Evolutionary conservation across 1,284 basidiomycete genomes (phyloP).

Genomic region (Anthracocystis walkeri): DNA sequence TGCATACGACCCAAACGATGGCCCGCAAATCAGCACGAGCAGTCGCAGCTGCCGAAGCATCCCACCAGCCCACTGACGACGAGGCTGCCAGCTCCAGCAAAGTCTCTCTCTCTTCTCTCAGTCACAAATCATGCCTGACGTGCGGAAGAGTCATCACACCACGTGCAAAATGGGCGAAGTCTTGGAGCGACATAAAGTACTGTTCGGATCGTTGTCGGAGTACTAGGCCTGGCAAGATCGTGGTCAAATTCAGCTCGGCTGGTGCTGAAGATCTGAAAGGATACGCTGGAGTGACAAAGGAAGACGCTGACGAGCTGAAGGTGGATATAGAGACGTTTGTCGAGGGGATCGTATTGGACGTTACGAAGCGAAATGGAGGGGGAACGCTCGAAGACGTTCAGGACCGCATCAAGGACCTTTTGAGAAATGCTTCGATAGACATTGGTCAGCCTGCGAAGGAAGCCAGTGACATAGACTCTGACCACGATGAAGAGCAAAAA

Average conservation of each 20-base stretch:
- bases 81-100: slow-evolving; percentile 1
- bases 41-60: slow-evolving; percentile 26
- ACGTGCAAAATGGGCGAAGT: slow-evolving; percentile 55
- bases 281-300: neutral
- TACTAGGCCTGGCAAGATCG: slow-evolving; percentile 22
- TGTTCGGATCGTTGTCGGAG: slow-evolving; percentile 50
- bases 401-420: neutral
- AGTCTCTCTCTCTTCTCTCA: slow-evolving; percentile 10
- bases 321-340: slow-evolving; percentile 32
- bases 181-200: slow-evolving; percentile 54
- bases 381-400: slow-evolving; percentile 31
- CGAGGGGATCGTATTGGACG: slow-evolving; percentile 15
- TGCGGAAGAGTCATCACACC: slow-evolving; percentile 60
- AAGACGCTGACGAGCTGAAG: neutral
- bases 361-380: neutral
- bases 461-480: slow-evolving; percentile 7
- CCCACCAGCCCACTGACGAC: neutral
- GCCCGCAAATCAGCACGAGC: slow-evolving; percentile 35
- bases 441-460: neutral
- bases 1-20: slow-evolving; percentile 10
- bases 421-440: slow-evolving; percentile 11
- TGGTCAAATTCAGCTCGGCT: neutral
- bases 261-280: neutral
- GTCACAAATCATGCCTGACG: slow-evolving; percentile 49
- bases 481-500: slow-evolving; percentile 8